Conservation (phyloP, 2,329 filamentous ascomycete genomes). For the Lachnellula occidentalis region DNA sequence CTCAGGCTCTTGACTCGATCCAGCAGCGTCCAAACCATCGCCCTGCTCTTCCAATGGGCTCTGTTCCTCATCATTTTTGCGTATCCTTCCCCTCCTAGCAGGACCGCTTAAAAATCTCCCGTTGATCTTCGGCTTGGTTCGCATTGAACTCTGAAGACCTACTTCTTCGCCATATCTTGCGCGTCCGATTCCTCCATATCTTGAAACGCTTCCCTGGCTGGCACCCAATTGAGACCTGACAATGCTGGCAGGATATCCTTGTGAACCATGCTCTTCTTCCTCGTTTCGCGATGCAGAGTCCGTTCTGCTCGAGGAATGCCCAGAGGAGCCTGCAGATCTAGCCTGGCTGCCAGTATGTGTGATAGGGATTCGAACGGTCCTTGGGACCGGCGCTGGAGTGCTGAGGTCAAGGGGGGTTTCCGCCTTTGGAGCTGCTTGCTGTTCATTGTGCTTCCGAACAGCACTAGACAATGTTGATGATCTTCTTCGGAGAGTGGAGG, state of each 20-base stretch:
- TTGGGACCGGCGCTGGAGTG: constrained; percentile 28
- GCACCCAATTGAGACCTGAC: constrained; percentile 42
- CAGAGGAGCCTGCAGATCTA: constrained; percentile 26
- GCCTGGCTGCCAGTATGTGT: constrained; percentile 23
- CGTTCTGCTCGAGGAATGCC: constrained; percentile 19
- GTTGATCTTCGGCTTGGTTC: constrained; percentile 64
- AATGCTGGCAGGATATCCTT: constrained; percentile 40
- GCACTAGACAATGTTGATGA: constrained; percentile 24
- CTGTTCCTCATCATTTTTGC: constrained; percentile 45
- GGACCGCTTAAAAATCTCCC: constrained; percentile 68
- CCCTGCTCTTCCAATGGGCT: constrained; percentile 33
- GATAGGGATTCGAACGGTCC: constrained; percentile 27
- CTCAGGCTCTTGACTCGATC: constrained; percentile 28
- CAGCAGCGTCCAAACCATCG: constrained; percentile 27
- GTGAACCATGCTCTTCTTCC: constrained; percentile 17
- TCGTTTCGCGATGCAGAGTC: constrained; percentile 21
- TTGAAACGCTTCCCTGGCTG: constrained; percentile 48
- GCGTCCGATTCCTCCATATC: constrained; percentile 44
- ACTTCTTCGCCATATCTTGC: constrained; percentile 56
- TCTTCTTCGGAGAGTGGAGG: constrained; percentile 23
- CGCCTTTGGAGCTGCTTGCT: constrained; percentile 15
- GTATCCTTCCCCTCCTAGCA: constrained; percentile 65
- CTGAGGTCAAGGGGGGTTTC: constrained; percentile 28
- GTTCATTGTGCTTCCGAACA: constrained; percentile 20
- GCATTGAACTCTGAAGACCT: constrained; percentile 66